phyloP scores from a whole-genome alignment of 805 yeast species.

The Zygosaccharomyces rouxii region DNA sequence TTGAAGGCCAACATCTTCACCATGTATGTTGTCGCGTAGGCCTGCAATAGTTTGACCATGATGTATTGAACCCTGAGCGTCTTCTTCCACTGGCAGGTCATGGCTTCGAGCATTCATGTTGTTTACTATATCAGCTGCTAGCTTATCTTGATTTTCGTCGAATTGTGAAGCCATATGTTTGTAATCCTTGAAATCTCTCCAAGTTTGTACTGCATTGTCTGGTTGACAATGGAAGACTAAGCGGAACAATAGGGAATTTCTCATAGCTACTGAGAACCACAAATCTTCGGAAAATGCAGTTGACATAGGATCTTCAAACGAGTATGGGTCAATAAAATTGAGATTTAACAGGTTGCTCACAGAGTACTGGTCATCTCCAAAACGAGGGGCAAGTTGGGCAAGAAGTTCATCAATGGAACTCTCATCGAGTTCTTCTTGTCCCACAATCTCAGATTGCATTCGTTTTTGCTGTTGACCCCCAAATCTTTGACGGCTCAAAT shows the following conservation, averaged over 20 bases:
- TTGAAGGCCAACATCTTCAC: not conserved
- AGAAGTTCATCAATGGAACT: constrained; percentile 29
- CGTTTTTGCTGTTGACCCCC: constrained; percentile 11
- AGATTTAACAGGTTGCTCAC: constrained; percentile 23
- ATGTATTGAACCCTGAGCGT: constrained; percentile 8
- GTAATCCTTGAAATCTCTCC: constrained; percentile 83
- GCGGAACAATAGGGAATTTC: constrained; percentile 78
- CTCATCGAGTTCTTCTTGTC: constrained; percentile 30
- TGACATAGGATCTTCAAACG: constrained; percentile 80
- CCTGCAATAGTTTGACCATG: constrained; percentile 13
- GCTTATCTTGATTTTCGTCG: constrained; percentile 26
- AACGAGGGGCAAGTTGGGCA: constrained; percentile 26
- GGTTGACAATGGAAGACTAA: constrained; percentile 92
- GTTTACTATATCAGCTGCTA: constrained; percentile 28
- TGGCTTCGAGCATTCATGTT: not conserved
- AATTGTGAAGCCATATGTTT: constrained; percentile 60
- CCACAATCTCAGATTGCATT: constrained; percentile 16
- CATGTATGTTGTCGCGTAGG: constrained; percentile 13
- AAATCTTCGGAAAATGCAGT: constrained; percentile 79
- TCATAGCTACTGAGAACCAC: constrained; percentile 78
- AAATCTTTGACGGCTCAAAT: constrained; percentile 33
- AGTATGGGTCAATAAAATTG: constrained; percentile 75
- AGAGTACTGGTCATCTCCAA: constrained; percentile 12
- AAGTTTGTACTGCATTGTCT: constrained; percentile 80
- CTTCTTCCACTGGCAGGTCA: constrained; percentile 8